Evolutionary conservation across 2,329 filamentous ascomycete genomes (phyloP).

Genomic region (Phyllosticta ampelicida): DNA sequence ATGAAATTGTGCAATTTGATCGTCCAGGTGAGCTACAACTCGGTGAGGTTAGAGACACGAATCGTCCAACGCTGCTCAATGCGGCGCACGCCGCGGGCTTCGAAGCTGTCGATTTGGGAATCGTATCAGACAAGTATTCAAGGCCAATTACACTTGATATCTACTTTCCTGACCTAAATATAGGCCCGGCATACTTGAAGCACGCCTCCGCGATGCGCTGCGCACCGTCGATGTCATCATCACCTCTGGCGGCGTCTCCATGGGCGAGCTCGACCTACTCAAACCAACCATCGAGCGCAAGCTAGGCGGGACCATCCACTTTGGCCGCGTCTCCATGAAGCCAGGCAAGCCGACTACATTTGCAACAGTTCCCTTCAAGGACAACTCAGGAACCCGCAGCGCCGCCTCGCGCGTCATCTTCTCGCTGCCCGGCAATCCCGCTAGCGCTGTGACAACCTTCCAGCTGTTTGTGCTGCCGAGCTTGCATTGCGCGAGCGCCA

Average conservation of each 20-base stretch:
- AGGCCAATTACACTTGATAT: background rate
- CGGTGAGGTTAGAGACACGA: slow-evolving; percentile 89
- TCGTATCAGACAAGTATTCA: slow-evolving; percentile 57
- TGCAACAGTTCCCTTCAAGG: slow-evolving; percentile 65
- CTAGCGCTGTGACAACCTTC: slow-evolving; percentile 83
- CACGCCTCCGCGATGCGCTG: slow-evolving; percentile 63
- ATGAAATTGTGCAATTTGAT: slow-evolving; percentile 77
- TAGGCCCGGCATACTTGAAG: slow-evolving; percentile 60
- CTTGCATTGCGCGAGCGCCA: slow-evolving; percentile 64
- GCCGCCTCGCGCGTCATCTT: slow-evolving; percentile 65
- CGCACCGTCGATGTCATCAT: slow-evolving; percentile 70
- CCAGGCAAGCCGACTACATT: slow-evolving; percentile 97
- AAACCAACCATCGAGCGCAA: slow-evolving; percentile 91
- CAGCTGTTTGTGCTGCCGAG: slow-evolving; percentile 88
- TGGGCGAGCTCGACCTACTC: slow-evolving; percentile 93
- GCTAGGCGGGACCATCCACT: slow-evolving; percentile 87
- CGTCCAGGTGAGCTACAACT: slow-evolving; percentile 51
- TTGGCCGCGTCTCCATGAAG: slow-evolving; percentile 95
- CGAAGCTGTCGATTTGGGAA: slow-evolving; percentile 72
- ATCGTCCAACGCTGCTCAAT: slow-evolving; percentile 76
- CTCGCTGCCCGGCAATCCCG: slow-evolving; percentile 86
- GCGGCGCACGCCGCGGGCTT: slow-evolving; percentile 67
- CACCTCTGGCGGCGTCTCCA: slow-evolving; percentile 89
- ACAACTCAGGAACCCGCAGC: slow-evolving; percentile 33
- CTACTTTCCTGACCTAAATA: slow-evolving; percentile 11